These are phyloP conservation scores for Linaria vulgaris DNA, from an alignment of 257 asterid genomes.

Conservation along the genomic window DNA sequence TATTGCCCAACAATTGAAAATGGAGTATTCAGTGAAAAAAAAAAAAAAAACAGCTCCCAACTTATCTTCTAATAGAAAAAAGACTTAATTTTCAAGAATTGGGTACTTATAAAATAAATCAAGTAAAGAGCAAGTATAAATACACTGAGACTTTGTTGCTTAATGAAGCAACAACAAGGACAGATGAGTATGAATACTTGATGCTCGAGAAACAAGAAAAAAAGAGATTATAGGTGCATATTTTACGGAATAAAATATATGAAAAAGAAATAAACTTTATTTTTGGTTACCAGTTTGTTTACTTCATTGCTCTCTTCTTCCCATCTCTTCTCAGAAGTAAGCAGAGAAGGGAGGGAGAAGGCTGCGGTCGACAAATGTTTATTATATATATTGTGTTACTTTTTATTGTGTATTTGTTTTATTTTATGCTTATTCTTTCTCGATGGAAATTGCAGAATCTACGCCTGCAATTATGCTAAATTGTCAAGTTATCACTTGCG, in stretches of 20 bases:
- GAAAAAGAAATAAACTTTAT: background rate
- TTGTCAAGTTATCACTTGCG: too few species aligned
- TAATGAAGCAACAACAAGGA: constrained; percentile 6
- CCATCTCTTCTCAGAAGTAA: background rate
- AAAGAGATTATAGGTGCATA: background rate
- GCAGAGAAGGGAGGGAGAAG: constrained; percentile 3
- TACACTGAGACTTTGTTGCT: background rate
- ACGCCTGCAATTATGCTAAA: too few species aligned
- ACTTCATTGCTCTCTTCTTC: background rate
- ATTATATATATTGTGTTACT: background rate
- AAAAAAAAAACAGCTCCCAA: background rate
- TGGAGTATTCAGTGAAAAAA: too few species aligned
- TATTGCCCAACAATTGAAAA: background rate
- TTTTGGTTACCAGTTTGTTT: background rate
- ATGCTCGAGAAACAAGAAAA: constrained; percentile 15
- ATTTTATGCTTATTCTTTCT: background rate
- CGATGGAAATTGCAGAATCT: too few species aligned
- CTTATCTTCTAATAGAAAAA: background rate
- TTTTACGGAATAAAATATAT: background rate
- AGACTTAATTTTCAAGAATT: background rate
- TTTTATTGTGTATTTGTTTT: too few species aligned
- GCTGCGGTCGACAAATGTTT: background rate
- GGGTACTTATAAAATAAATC: background rate
- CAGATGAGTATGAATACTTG: constrained; percentile 26
- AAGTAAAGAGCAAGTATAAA: too few species aligned